Evolutionary conservation across 768 basidiomycete genomes (phyloP), one percentile per base, ranked within the genome.

Genomic region (Psilocybe azurescens): DNA sequence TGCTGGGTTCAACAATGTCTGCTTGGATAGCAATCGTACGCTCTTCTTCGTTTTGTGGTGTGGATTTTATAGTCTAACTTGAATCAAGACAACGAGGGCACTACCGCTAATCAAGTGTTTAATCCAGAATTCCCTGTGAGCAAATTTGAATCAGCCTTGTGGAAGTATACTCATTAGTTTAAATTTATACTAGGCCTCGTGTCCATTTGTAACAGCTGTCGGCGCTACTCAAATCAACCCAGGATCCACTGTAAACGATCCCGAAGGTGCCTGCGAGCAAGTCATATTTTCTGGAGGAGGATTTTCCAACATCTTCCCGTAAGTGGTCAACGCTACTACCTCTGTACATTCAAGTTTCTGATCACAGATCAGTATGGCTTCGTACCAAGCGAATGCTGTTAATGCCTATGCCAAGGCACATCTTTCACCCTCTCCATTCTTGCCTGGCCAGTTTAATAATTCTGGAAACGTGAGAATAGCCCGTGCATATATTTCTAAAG

Each of bases 241-340:
- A 1, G 76, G 76, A n/a, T 75, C 78, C 8, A 79, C 76, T 1
- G 78, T 85, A 0, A 69, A 66, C 29, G 81, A 84, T 39, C 72
- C 73, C 3, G 83, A 85, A 70, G 69, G 70, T 20, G 83, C 83
- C 0, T 85, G 83, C 56, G 75, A 80, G 60, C 65, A 77, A 63
- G 74, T 78, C 4, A 84, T 85, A 28, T 78, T 78, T 63, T 81
- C 83, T 13, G 76, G 85, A 20, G 85, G 85, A 50, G 85, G 85
- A 53, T 86, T 86, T 67, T 81, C 76, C 2, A 78, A 78, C 54
- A 76, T 77, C 24, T 79, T 78, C 67, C 66, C 75, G 77, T 77
- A 1, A 36, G 71, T 70, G 16, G 28, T 20, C 29, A 38, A 52
- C 18, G 9, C 20, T 16, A 30, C 29, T 33, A 28, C 30, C 14